These are phyloP conservation scores for Apiospora malaysiana DNA, from an alignment of 2,329 filamentous ascomycete genomes.

Conservation along the genomic window DNA sequence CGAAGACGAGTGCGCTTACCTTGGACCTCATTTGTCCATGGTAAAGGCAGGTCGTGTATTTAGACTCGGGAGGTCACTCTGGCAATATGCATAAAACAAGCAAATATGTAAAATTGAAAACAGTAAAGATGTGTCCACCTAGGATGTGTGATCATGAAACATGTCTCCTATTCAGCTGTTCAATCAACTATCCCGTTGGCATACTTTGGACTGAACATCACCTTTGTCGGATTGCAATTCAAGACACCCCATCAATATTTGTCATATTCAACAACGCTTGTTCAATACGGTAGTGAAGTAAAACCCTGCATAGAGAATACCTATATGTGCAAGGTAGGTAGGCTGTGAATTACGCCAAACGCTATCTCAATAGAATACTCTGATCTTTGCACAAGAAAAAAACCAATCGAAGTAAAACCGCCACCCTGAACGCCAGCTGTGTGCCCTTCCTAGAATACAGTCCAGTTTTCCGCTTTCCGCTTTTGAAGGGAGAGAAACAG, in stretches of 20 bases:
- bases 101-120: background rate
- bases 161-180: no score
- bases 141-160: no score
- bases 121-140: background rate
- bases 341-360: background rate
- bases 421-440: constrained; percentile 9
- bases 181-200: no score
- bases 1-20: background rate
- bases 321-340: background rate
- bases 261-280: background rate
- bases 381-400: background rate
- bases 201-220: no score
- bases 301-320: background rate
- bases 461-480: background rate
- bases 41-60: background rate
- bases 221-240: no score
- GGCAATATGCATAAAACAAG: background rate
- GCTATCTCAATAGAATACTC: background rate
- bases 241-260: no score
- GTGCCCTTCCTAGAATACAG: constrained; percentile 15
- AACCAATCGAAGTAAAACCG: constrained; percentile 5
- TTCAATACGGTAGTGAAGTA: background rate
- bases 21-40: background rate
- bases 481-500: background rate
- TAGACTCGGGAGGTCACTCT: background rate